Base-by-base conservation (phyloP, 805 yeast species). In the Ascoidea tarda region DNA sequence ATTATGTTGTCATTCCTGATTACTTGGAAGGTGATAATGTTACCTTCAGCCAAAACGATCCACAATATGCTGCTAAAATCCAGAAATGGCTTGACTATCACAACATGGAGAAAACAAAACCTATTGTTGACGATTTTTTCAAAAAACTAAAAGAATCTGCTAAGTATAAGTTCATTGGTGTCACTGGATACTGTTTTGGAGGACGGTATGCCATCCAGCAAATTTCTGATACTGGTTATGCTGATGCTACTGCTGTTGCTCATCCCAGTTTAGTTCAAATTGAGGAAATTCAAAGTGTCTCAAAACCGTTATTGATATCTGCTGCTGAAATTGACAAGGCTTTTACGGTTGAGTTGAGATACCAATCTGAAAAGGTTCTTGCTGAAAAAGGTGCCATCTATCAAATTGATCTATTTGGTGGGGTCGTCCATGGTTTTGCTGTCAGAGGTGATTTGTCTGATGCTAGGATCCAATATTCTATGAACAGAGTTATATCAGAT, bases 151-250 rank as follows among this genome's bases (percentile, higher is more conserved):
- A 69, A 55, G 59, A 63, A 32, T 76, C 74, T 53, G 63, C 66
- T 52, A 67, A 67, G n/a, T 77, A 78, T 16, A 46, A 48, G 51
- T 32, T 47, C 6, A 64, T 72, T 58, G 55, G 83, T 28, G 80
- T 76, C 47, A 68, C 83, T 54, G 96, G 96, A 31, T 81, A 87
- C 70, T 88, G 96, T 69, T 88, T 72, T 58, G 96, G 96, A 63
- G 96, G 87, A 46, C 84, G 81, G 66, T 81, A 71, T 59, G 79
- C 77, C 42, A 59, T 84, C 16, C 57, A 55, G 42, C 60, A 71
- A 6, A 53, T 68, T 49, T 59, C 64, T 5, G 59, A 61, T 1
- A 54, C 50, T 6, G 75, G 76, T 32, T 48, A 60, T 6, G 74
- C 77, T 44, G 76, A 77, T 55, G 84, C 74, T 16, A 87, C 77